Percentiles rank a stretch among this genome's conserved stretches.
Conservation (phyloP, 1,139 yeast species). For the Sugiyamaella sp. region DNA sequence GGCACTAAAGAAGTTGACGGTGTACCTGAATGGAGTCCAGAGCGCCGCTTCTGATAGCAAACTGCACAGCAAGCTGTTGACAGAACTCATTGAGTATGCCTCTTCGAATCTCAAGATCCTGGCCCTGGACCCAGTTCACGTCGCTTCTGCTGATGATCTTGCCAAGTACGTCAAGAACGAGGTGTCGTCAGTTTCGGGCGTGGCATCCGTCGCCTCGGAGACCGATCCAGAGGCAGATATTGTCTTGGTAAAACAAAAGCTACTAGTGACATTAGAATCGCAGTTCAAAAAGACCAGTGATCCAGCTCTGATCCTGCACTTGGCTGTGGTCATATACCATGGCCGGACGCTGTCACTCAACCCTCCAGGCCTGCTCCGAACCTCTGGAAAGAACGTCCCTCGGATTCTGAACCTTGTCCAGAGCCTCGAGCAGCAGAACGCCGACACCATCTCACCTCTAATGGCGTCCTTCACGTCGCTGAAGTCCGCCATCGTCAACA, state of each 20-base stretch:
- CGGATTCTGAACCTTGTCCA: conserved; percentile 26
- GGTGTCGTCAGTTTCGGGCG: no score
- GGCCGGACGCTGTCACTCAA: conserved; percentile 24
- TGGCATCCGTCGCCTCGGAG: conserved; percentile 3
- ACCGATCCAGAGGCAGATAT: conserved; percentile 13
- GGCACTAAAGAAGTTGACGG: conserved; percentile 20
- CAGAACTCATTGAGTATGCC: conserved; percentile 26
- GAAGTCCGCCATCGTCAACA: conserved; percentile 11
- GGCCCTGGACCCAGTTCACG: conserved; percentile 3
- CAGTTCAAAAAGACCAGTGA: conserved; percentile 33
- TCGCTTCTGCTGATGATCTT: conserved; percentile 6
- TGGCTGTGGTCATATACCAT: conserved; percentile 36
- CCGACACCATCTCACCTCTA: conserved; percentile 2
- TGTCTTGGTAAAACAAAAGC: conserved; percentile 18
- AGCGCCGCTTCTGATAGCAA: conserved; percentile 24
- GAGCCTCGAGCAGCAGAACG: background rate
- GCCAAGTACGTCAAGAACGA: no score
- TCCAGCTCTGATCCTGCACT: conserved; percentile 36
- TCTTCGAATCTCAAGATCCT: conserved; percentile 7
- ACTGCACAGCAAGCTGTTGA: conserved; percentile 22
- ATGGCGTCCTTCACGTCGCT: conserved; percentile 3
- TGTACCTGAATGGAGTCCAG: conserved; percentile 27
- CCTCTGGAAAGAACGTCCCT: conserved; percentile 40
- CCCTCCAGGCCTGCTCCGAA: conserved; percentile 32
- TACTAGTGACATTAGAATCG: conserved; percentile 21